Evolutionary conservation across 129 eudicot species (phyloP).

Genomic region (Tagetes erecta): DNA sequence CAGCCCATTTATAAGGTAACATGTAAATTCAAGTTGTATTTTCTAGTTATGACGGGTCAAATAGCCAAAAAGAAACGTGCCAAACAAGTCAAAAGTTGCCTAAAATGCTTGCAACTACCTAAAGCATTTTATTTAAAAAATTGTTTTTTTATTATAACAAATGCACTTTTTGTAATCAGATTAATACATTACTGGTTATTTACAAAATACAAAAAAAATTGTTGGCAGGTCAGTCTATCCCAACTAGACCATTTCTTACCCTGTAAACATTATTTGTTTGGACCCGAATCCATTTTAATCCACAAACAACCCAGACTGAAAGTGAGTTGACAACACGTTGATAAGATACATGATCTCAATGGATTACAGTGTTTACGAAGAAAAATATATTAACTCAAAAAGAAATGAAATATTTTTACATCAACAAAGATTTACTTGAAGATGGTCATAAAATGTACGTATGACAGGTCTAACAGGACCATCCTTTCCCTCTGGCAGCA

Average conservation of each 20-base stretch:
- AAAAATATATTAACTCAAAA: slow-evolving; percentile 1
- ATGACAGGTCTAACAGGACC: slow-evolving; percentile 79
- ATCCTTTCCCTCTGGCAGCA: slow-evolving; percentile 81
- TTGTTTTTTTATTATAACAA: not conserved
- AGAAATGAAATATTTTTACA: not conserved
- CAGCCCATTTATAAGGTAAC: not conserved
- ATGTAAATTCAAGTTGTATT: slow-evolving; percentile 4
- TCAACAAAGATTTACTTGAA: slow-evolving; percentile 53
- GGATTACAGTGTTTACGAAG: not conserved
- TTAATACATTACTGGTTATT: not conserved
- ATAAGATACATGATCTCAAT: not conserved
- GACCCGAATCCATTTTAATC: not conserved
- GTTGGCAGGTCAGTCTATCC: not conserved
- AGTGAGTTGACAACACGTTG: not conserved
- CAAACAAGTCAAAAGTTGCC: not conserved
- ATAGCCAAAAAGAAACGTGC: not conserved
- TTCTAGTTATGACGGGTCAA: slow-evolving; percentile 1
- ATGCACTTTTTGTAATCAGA: not conserved
- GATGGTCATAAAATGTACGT: slow-evolving; percentile 81
- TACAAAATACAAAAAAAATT: not conserved
- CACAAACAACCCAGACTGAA: not conserved
- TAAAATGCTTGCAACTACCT: not conserved
- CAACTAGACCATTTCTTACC: not conserved
- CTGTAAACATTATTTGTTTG: not conserved
- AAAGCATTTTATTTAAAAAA: not conserved